A percentile compares a stretch with the other conserved stretches of the same genome.
phyloP scores from a whole-genome alignment of 352 stramenopile species.

The Phytophthora chlamydospora region DNA sequence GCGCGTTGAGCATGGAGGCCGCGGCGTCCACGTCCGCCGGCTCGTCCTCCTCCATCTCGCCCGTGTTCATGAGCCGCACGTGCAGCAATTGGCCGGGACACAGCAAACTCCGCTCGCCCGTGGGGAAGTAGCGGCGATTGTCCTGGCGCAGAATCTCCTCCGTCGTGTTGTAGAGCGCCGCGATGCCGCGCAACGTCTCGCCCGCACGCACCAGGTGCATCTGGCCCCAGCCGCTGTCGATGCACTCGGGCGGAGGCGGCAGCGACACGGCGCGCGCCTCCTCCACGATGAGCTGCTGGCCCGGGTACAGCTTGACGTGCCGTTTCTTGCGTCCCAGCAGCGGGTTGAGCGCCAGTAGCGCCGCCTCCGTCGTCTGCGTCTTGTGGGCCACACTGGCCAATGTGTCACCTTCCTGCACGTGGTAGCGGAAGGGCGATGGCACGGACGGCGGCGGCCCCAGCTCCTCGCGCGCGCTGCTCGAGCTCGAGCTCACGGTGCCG shows the following conservation, averaged over 20 bases:
- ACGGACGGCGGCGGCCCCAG: conserved; percentile 36
- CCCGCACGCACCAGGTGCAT: conserved; percentile 81
- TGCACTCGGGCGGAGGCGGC: conserved; percentile 74
- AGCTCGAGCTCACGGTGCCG: conserved; percentile 47
- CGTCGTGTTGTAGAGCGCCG: conserved; percentile 80
- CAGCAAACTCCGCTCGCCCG: conserved; percentile 70
- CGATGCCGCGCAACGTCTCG: conserved; percentile 75
- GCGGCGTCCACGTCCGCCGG: conserved; percentile 18
- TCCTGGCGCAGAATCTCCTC: conserved; percentile 80
- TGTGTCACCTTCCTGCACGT: conserved; percentile 67
- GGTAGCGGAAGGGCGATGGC: conserved; percentile 75
- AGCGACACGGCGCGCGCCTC: conserved; percentile 70
- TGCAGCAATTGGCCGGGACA: conserved; percentile 78
- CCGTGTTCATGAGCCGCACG: conserved; percentile 80
- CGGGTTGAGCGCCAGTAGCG: conserved; percentile 72
- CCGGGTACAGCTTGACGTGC: conserved; percentile 66
- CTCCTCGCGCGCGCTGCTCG: conserved; percentile 35
- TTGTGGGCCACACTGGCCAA: conserved; percentile 69
- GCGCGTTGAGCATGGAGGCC: conserved; percentile 12
- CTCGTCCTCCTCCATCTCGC: conserved; percentile 58
- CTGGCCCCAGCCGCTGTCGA: conserved; percentile 85
- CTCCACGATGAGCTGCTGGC: conserved; percentile 81
- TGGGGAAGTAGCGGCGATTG: conserved; percentile 83
- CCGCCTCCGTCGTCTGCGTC: conserved; percentile 61
- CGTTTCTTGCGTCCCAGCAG: conserved; percentile 54